phyloP scores from a whole-genome alignment of 2,329 filamentous ascomycete species.

The Malbranchea cinnamomea region DNA sequence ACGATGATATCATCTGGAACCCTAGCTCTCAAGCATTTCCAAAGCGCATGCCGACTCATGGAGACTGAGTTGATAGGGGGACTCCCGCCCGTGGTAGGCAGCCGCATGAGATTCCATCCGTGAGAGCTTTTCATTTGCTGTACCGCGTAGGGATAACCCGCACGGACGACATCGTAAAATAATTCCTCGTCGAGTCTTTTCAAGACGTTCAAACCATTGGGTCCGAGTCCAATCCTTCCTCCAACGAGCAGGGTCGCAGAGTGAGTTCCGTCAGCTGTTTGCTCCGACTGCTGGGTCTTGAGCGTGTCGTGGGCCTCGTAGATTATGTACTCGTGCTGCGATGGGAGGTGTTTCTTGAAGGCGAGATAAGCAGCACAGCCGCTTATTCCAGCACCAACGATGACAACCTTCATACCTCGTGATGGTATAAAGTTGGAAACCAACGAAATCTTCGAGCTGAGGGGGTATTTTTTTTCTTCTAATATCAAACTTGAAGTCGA shows the following conservation, averaged over 20 bases:
- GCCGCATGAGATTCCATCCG: constrained; percentile 19
- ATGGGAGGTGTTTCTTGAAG: constrained; percentile 25
- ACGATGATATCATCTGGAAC: constrained; percentile 21
- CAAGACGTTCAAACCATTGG: constrained; percentile 27
- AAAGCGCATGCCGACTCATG: constrained; percentile 25
- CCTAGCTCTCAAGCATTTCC: constrained; percentile 21
- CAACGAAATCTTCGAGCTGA: no score
- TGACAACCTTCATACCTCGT: constrained; percentile 26
- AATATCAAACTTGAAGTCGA: no score
- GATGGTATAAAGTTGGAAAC: no score
- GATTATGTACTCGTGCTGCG: constrained; percentile 21
- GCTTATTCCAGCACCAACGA: constrained; percentile 30
- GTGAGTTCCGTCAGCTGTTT: constrained; percentile 12
- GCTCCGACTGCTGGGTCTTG: constrained; percentile 11
- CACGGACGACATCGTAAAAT: constrained; percentile 17
- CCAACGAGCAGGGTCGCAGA: constrained; percentile 24
- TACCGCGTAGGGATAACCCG: constrained; percentile 20
- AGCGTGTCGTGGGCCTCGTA: constrained; percentile 27
- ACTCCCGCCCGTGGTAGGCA: constrained; percentile 11
- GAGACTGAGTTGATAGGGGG: constrained; percentile 19
- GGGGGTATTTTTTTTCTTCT: no score
- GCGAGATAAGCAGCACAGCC: constrained; percentile 26
- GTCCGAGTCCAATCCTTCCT: constrained; percentile 23
- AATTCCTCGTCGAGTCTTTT: constrained; percentile 23
- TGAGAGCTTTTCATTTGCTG: constrained; percentile 22